Evolutionary conservation across 2,329 filamentous ascomycete genomes (phyloP), one percentile per base, ranked within the genome.

Genomic region (Ophiocordyceps sinensis): DNA sequence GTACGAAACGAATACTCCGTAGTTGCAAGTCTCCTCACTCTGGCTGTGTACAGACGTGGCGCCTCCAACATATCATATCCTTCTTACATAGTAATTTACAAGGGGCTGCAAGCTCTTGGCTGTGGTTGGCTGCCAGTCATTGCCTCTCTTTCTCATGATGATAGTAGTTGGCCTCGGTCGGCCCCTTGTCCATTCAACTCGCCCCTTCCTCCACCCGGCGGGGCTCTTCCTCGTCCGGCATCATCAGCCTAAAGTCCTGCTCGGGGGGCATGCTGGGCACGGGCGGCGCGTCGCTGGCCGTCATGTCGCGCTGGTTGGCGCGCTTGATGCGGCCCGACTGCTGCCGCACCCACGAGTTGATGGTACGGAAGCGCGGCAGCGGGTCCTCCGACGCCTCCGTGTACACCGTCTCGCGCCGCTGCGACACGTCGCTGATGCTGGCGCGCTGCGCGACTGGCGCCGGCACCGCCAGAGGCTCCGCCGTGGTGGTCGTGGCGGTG

Each of bases 301-400:
- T 37, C 32, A 50, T 51, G 42, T 49, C 45, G 34, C 60, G 62
- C 42, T 64, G 61, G 48, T 66, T 61, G 2, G 65, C 67, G 23
- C 68, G 63, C 49, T 66, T 67, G 28, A 76, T 54, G 3, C 73
- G 66, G 3, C 68, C 69, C 9, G 69, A 70, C 55, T 82, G 77
- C 52, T 82, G 75, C 47, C 70, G 69, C 2, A 82, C 77, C 78
- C 78, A 82, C 28, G 74, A 78, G 42, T 64, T 67, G 42, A 82
- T 64, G 7, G 65, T 69, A 30, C 73, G 67, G 54, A 79, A 81
- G 5, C 70, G 67, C 13, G 72, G 63, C 5, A 72, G 67, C 36
- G 59, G 55, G 45, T 78, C 73, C 29, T 76, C 67, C 39, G 70
- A 75, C 4, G 65, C 62, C 39, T 65, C 60, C 0, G 73, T 75